A percentile compares a stretch with the other conserved stretches of the same genome.
Conservation (phyloP, 1,284 basidiomycete species). For the Cutaneotrichosporon dermatis region DNA sequence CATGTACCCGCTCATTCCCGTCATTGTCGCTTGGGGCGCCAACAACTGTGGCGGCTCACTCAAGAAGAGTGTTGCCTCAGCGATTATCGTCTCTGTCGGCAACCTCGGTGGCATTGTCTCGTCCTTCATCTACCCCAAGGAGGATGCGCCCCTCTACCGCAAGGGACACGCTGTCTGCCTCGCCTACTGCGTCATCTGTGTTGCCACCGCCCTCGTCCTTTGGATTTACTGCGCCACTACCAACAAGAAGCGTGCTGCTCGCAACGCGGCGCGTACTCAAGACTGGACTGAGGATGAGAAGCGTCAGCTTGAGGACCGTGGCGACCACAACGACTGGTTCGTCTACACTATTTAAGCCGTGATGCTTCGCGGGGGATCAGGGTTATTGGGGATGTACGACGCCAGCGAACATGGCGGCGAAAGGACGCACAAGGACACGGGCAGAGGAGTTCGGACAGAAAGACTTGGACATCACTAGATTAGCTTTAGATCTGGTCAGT, state of each 20-base stretch:
- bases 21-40: slow-evolving; percentile 57
- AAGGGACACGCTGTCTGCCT: slow-evolving; percentile 37
- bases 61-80: slow-evolving; percentile 56
- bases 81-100: slow-evolving; percentile 56
- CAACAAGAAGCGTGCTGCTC: slow-evolving; percentile 28
- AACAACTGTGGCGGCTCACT: slow-evolving; percentile 58
- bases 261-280: slow-evolving; percentile 3
- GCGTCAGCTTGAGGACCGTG: no score
- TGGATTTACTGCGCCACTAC: slow-evolving; percentile 21
- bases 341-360: no score
- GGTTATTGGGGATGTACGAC: no score
- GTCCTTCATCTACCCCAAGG: slow-evolving; percentile 50
- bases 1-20: slow-evolving; percentile 56
- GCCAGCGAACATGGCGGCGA: no score
- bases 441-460: no score
- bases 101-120: slow-evolving; percentile 56
- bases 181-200: slow-evolving; percentile 26
- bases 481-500: no score
- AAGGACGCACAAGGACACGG: no score
- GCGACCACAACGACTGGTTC: no score
- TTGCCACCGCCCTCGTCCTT: slow-evolving; percentile 25
- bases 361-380: no score
- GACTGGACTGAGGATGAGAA: no score
- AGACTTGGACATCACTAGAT: no score
- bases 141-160: slow-evolving; percentile 25